Evolutionary conservation across 106 monocot species (phyloP), one percentile per base, ranked within the genome.

Genomic region (Apostasia shenzhenica): DNA sequence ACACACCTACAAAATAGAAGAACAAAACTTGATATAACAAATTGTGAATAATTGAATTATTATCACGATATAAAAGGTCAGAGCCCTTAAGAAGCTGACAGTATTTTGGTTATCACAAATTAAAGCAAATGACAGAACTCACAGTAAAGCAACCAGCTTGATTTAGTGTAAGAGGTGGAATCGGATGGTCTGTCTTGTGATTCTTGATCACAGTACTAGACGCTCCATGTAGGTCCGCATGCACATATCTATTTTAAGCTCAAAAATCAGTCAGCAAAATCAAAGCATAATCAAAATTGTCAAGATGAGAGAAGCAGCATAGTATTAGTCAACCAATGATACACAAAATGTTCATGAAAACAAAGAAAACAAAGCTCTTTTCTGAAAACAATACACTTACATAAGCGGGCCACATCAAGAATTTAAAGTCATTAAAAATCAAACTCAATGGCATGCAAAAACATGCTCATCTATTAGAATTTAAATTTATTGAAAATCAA

Each of bases 161-260:
- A 77, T 99, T 99, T 75, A 99, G 68, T 66, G 99, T 90, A 66
- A 99, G 81, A 61, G 99, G 99, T 54, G 99, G 99, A 57, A 99
- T 78, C 26, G 92, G 83, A 69, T 78, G 66, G 43, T 99, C 93
- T 42, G 87, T 70, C 66, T 87, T 92, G 71, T 99, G 90, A 77
- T 99, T 99, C 85, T 93, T 99, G 67, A 99, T 93, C 59, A 99
- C 79, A 41, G 99, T 99, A 77, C 93, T 99, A 11, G 99, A 93
- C 72, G 99, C 99, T 58, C 99, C 99, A 80, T 99, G 99, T 11
- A 99, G 73, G 54, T 99, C 99, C 48, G 99, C 99, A 87, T 99
- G 99, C n/a, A 99, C 72, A 57, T 99, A 94, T 66, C 93, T 94
- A 76, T 74, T 70, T 55, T 39, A 54, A 64, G 14, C 11, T 9